Conservation (phyloP, 768 basidiomycete genomes). For the Hysterangium stoloniferum region DNA sequence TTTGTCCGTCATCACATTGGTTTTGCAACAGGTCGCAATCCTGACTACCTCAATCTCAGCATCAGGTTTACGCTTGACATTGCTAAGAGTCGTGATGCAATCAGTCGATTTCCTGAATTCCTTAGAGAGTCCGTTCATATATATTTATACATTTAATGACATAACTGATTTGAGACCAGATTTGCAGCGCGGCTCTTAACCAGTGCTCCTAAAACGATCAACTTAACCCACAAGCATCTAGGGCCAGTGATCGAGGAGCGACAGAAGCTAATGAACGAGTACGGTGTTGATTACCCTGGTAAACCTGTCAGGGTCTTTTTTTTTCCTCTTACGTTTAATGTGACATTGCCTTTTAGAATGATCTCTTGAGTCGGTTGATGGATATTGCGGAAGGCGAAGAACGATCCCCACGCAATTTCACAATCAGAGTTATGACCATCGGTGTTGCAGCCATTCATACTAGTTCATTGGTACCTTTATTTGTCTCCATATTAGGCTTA, state of each 20-base stretch:
- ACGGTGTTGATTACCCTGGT: conserved; percentile 25
- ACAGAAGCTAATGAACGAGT: conserved; percentile 22
- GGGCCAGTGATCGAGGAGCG: conserved; percentile 28
- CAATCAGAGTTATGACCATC: conserved; percentile 25
- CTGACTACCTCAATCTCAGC: conserved; percentile 9
- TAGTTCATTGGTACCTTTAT: conserved; percentile 28
- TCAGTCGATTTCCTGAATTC: conserved; percentile 5
- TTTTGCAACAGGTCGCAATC: conserved; percentile 2
- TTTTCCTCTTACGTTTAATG: background rate
- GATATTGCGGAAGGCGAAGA: conserved; percentile 28
- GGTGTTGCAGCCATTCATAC: conserved; percentile 40
- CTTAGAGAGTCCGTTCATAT: conserved; percentile 8
- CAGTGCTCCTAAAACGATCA: background rate
- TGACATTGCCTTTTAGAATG: conserved; percentile 27
- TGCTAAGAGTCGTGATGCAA: background rate
- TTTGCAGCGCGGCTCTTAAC: background rate
- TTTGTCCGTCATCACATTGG: background rate
- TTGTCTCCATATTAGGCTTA: background rate
- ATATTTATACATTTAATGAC: background rate
- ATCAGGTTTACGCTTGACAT: background rate
- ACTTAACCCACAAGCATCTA: conserved; percentile 20
- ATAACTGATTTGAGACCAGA: background rate
- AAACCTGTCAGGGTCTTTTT: conserved; percentile 25
- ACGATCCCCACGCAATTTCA: conserved; percentile 25
- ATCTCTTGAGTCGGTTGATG: conserved; percentile 40